These are phyloP conservation scores for Citrullus amarus DNA, from an alignment of 306 rosid genomes.

Conservation along the genomic window DNA sequence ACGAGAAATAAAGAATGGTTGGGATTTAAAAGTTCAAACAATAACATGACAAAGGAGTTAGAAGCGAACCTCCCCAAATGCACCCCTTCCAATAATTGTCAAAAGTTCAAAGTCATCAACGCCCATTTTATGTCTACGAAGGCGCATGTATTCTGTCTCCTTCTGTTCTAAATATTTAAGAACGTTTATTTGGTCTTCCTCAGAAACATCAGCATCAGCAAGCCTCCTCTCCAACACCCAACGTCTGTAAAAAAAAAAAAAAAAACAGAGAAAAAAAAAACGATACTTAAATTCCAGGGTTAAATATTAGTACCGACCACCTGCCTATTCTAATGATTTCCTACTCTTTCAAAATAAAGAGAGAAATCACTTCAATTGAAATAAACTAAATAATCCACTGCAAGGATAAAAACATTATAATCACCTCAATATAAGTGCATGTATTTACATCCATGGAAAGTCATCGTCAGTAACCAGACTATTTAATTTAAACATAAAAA, in stretches of 20 bases:
- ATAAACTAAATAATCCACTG: background rate
- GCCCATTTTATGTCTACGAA: slow-evolving; percentile 79
- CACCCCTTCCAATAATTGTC: slow-evolving; percentile 86
- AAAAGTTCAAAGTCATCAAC: slow-evolving; percentile 78
- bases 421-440: background rate
- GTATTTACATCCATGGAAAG: background rate
- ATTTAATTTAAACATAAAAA: background rate
- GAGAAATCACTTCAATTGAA: background rate
- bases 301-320: background rate
- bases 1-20: background rate
- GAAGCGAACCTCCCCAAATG: slow-evolving; percentile 67
- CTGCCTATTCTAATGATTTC: background rate
- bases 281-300: background rate
- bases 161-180: slow-evolving; percentile 62
- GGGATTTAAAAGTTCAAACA: background rate
- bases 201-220: slow-evolving; percentile 86
- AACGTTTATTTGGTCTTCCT: slow-evolving; percentile 69
- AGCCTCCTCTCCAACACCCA: slow-evolving; percentile 62
- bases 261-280: too few relatives aligned
- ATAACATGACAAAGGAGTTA: background rate
- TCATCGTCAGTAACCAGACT: background rate
- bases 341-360: background rate
- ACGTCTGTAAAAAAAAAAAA: slow-evolving; percentile 32
- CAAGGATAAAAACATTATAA: background rate
- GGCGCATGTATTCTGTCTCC: slow-evolving; percentile 87